Conservation (phyloP, 2,329 filamentous ascomycete genomes). For the Phaeosphaeria sp. region DNA sequence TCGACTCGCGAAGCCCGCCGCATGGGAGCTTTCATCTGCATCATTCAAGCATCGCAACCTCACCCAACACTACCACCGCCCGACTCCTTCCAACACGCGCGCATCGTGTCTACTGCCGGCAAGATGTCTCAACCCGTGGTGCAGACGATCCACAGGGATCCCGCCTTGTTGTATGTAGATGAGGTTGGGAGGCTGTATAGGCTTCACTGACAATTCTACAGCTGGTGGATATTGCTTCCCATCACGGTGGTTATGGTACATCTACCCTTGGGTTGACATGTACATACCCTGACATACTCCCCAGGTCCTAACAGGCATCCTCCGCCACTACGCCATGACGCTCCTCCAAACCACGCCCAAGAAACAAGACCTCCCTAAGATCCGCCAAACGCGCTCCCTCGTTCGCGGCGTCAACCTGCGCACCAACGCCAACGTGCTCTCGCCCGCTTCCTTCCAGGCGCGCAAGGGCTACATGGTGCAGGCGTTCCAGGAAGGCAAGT, state of each 20-base stretch:
- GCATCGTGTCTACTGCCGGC: slow-evolving; percentile 26
- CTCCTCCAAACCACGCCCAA: slow-evolving; percentile 87
- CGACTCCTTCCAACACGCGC: slow-evolving; percentile 12
- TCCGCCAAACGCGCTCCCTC: slow-evolving; percentile 85
- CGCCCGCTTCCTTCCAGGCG: slow-evolving; percentile 75
- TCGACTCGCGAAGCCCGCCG: slow-evolving; percentile 25
- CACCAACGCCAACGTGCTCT: slow-evolving; percentile 80
- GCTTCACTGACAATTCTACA: slow-evolving; percentile 51
- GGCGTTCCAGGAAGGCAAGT: slow-evolving; percentile 84
- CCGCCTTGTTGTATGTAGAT: slow-evolving; percentile 85
- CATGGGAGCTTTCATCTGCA: slow-evolving; percentile 32
- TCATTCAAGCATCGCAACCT: slow-evolving; percentile 25
- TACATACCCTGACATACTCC: slow-evolving; percentile 15
- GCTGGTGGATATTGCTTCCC: slow-evolving; percentile 98
- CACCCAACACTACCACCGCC: slow-evolving; percentile 15
- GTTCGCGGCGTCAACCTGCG: slow-evolving; percentile 85
- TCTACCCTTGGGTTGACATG: background rate
- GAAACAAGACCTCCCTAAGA: slow-evolving; percentile 73
- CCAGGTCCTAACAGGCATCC: slow-evolving; percentile 87
- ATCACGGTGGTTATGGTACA: slow-evolving; percentile 95
- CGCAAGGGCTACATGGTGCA: slow-evolving; percentile 82
- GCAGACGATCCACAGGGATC: slow-evolving; percentile 98
- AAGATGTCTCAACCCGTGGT: slow-evolving; percentile 83
- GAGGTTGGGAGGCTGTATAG: background rate
- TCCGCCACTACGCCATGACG: slow-evolving; percentile 95